Evolutionary conservation across 2,329 filamentous ascomycete species (phyloP).

Genomic region (Claviceps maximensis): DNA sequence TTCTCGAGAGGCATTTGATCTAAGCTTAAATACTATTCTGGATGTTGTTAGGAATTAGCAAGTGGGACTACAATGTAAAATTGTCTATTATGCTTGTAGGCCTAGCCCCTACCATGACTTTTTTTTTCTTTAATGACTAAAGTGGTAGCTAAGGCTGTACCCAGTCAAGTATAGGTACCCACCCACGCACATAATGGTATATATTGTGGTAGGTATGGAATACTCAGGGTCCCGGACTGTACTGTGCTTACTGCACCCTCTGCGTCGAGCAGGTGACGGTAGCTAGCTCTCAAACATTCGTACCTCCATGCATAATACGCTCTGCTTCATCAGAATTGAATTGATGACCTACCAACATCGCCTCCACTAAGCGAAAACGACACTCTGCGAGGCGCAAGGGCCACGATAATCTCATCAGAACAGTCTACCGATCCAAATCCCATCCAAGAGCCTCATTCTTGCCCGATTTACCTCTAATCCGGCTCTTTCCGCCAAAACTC

Average conservation of each 20-base stretch:
- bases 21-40: not conserved
- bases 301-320: slow-evolving; percentile 6
- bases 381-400: not conserved
- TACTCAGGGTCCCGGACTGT: no score
- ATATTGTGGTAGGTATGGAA: no score
- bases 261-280: slow-evolving; percentile 18
- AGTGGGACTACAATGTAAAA: not conserved
- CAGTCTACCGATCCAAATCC: not conserved
- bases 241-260: slow-evolving; percentile 13
- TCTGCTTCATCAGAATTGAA: slow-evolving; percentile 15
- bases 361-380: slow-evolving; percentile 1
- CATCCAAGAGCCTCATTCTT: not conserved
- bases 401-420: slow-evolving; percentile 1
- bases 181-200: not conserved
- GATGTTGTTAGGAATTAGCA: not conserved
- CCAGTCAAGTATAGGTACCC: not conserved
- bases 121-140: no score
- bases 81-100: not conserved
- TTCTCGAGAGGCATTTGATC: not conserved
- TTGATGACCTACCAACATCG: slow-evolving; percentile 13
- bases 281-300: slow-evolving; percentile 17
- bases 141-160: no score
- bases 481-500: not conserved
- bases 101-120: not conserved
- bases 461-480: not conserved